phyloP scores from a whole-genome alignment of 169 alveolate species.

The Perkinsus olseni region DNA sequence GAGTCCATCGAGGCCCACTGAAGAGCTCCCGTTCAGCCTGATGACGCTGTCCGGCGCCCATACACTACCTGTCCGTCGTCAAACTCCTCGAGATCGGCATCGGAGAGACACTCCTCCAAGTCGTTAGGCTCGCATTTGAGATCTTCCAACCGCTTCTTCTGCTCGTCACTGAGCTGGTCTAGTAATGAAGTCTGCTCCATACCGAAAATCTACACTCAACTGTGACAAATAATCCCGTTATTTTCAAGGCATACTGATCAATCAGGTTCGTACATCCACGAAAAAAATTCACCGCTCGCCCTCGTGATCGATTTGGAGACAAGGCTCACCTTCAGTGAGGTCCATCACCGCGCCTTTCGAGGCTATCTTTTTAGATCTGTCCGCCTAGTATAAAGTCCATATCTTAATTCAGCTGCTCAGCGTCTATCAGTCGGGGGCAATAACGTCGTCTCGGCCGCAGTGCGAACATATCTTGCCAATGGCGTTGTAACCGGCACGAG shows the following conservation, averaged over 20 bases:
- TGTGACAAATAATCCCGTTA: not conserved
- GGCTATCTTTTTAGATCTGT: not conserved
- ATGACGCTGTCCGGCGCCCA: not conserved
- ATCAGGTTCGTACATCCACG: not conserved
- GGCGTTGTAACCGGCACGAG: too few species aligned
- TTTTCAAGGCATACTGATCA: too few species aligned
- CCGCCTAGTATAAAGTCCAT: too few species aligned
- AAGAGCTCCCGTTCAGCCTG: too few species aligned
- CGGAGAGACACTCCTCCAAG: not conserved
- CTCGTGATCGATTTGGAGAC: not conserved
- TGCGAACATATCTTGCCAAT: too few species aligned
- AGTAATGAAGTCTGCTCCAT: not conserved
- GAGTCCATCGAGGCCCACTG: too few species aligned
- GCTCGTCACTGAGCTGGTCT: conserved; percentile 1
- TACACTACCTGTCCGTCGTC: not conserved
- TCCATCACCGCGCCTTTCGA: not conserved
- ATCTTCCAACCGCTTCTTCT: not conserved
- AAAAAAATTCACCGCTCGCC: not conserved
- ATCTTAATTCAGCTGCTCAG: too few species aligned
- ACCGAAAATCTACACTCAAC: not conserved
- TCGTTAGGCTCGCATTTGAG: not conserved
- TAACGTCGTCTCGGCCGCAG: too few species aligned
- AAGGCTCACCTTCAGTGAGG: not conserved
- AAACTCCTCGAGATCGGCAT: not conserved
- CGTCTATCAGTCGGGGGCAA: too few species aligned